Evolutionary conservation across 148 eudicot species (phyloP), one percentile per base, ranked within the genome.

Genomic region (Fagopyrum tataricum): DNA sequence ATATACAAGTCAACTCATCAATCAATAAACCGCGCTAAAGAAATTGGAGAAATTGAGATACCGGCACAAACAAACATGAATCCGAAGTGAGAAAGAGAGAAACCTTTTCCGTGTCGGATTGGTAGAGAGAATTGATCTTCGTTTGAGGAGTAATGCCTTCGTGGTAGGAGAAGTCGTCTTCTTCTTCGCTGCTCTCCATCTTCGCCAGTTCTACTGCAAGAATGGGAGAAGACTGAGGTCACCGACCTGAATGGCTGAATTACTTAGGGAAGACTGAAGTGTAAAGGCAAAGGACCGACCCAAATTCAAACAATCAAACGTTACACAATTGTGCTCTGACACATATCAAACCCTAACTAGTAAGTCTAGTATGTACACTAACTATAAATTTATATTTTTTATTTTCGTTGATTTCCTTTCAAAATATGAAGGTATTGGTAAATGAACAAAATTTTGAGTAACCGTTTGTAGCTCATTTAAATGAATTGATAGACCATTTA

Each of bases 101-200:
- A 26, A 94, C 98, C 96, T 91, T 91, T 82, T 94, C 96, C 20
- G 97, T 87, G 62, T 89, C 79, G 66, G 98, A 91, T 72, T 94
- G 98, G 75, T 82, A 87, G 43, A 91, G 64, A 74, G 98, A 85
- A 76, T 88, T 85, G 81, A 94, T 91, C 84, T 91, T 90, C 44
- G 98, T 89, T 77, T 94, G 98, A 0, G 97, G 97, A 39, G 96
- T 94, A 7, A 94, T 93, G 21, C 89, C 89, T 83, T 91, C 97
- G 18, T 91, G 90, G 44, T 88, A 85, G 7, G 96, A 85, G 84
- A 94, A 94, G 70, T 91, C 97, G 31, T 94, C 98, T 23, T 94
- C 98, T 77, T 93, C 98, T 4, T 91, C 97, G 69, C 97, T 94
- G 85, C 98, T 94, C 80, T 91, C 96, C 98, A 94, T 92, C 78